phyloP scores from a whole-genome alignment of 495 filamentous ascomycete genomes.

The Hyaloscypha variabilis region DNA sequence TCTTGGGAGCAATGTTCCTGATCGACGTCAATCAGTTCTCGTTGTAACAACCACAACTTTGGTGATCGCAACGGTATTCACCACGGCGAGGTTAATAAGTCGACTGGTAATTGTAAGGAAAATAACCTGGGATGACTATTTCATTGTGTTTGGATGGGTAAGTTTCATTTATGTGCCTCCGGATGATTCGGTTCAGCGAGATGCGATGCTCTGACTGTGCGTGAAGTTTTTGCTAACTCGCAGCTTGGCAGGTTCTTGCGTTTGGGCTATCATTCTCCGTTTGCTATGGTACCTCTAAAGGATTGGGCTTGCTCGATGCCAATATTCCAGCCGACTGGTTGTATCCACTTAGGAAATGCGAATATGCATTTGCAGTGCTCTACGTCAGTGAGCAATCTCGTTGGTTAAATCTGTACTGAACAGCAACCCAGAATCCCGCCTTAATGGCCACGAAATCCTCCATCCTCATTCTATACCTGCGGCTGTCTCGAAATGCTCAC shows the following conservation, averaged over 20 bases:
- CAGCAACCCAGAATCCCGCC: slow-evolving; percentile 62
- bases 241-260: slow-evolving; percentile 45
- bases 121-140: slow-evolving; percentile 57
- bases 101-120: slow-evolving; percentile 67
- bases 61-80: slow-evolving; percentile 65
- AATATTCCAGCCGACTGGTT: slow-evolving; percentile 48
- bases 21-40: slow-evolving; percentile 5
- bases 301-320: slow-evolving; percentile 71
- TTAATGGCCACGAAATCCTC: slow-evolving; percentile 86
- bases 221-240: not conserved
- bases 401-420: not conserved
- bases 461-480: slow-evolving; percentile 64
- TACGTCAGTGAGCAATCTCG: not conserved
- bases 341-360: not conserved
- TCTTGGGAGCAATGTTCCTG: not conserved
- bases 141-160: slow-evolving; percentile 81
- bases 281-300: slow-evolving; percentile 67
- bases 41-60: slow-evolving; percentile 48
- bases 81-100: slow-evolving; percentile 69
- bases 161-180: slow-evolving; percentile 10
- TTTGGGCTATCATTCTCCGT: slow-evolving; percentile 76
- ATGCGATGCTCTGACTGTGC: not conserved
- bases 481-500: not conserved
- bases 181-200: not conserved
- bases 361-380: slow-evolving; percentile 15